Evolutionary conservation across 2,329 filamentous ascomycete genomes (phyloP).

Genomic region (Trichoderma endophyticum): DNA sequence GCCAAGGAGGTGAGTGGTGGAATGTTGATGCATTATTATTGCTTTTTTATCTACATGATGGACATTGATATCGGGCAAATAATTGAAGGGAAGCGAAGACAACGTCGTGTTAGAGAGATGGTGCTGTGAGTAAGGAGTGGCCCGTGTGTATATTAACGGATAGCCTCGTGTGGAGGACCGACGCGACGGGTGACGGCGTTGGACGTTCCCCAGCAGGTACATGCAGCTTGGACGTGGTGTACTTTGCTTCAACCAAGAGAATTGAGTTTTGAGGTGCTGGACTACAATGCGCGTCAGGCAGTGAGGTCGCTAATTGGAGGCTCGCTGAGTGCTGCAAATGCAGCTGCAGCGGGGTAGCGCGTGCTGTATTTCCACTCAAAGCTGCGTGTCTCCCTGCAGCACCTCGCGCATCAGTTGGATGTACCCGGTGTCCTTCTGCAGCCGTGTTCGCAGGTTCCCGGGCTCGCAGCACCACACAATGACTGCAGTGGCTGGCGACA

Average conservation of each 20-base stretch:
- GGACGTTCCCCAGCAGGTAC: background rate
- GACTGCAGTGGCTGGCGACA: slow-evolving; percentile 1
- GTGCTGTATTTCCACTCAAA: background rate
- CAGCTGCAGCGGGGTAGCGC: background rate
- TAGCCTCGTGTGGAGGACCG: slow-evolving; percentile 4
- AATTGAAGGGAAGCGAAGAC: background rate
- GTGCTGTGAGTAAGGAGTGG: slow-evolving; percentile 11
- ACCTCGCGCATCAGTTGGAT: background rate
- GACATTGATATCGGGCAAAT: background rate
- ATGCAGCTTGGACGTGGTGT: background rate
- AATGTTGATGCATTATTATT: background rate
- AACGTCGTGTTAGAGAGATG: background rate
- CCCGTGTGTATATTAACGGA: slow-evolving; percentile 7
- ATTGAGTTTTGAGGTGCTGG: background rate
- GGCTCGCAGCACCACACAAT: background rate
- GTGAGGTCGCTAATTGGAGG: background rate
- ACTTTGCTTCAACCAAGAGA: background rate
- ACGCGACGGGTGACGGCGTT: background rate
- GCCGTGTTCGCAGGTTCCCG: background rate
- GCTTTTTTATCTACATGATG: background rate
- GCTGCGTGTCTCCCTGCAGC: background rate
- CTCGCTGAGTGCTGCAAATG: background rate
- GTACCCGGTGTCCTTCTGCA: background rate
- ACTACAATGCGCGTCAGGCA: background rate
- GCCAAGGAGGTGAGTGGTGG: background rate